Percentiles rank a stretch among this genome's conserved stretches.
Conservation (phyloP, 1,139 yeast species). For the Hansenula sp. region DNA sequence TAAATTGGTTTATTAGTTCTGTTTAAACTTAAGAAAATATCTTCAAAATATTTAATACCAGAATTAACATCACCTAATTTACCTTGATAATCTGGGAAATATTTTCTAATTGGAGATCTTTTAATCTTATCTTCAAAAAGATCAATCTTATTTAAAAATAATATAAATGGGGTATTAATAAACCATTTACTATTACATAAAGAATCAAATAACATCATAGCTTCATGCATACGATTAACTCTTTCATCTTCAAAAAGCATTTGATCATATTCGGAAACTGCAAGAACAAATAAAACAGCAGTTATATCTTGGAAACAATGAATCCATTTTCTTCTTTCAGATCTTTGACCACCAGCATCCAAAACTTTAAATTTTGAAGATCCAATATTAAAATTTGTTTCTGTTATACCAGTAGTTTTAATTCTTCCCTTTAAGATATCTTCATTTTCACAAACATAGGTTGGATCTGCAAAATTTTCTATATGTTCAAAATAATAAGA, state of each 20-base stretch:
- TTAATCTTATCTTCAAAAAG: constrained; percentile 66
- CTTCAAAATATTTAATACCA: constrained; percentile 64
- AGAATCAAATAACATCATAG: constrained; percentile 78
- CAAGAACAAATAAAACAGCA: constrained; percentile 85
- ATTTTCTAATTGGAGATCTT: constrained; percentile 57
- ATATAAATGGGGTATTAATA: constrained; percentile 76
- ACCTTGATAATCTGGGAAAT: constrained; percentile 72
- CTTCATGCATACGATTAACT: constrained; percentile 89
- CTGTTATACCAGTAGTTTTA: constrained; percentile 94
- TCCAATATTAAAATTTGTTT: constrained; percentile 71
- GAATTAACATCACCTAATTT: constrained; percentile 58
- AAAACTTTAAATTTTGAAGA: constrained; percentile 67
- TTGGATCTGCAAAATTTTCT: constrained; percentile 53
- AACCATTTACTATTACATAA: constrained; percentile 88
- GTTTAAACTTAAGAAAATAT: constrained; percentile 56
- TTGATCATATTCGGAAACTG: constrained; percentile 91
- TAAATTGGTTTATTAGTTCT: constrained; percentile 72
- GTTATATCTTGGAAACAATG: constrained; percentile 93
- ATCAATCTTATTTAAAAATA: constrained; percentile 87
- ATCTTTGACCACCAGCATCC: constrained; percentile 97
- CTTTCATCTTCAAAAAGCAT: constrained; percentile 83
- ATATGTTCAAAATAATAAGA: constrained; percentile 73
- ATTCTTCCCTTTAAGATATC: constrained; percentile 89
- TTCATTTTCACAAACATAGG: constrained; percentile 68
- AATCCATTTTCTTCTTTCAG: constrained; percentile 93